phyloP scores from a whole-genome alignment of 345 rosid species.

The Eucalyptus cloeziana region DNA sequence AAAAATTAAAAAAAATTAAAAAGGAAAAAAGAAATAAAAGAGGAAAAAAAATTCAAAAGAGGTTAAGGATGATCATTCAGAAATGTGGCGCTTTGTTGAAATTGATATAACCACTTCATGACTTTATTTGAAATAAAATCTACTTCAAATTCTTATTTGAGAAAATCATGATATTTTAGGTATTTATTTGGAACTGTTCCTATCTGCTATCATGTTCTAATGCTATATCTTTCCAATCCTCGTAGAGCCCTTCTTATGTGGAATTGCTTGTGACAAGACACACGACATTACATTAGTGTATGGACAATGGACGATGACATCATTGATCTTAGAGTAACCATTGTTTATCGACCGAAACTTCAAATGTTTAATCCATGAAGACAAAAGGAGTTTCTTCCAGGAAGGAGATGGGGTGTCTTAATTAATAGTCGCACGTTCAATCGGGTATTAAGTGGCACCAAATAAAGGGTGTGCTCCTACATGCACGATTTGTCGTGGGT shows the following conservation, averaged over 20 bases:
- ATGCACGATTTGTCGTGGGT: background rate
- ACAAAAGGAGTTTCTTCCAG: background rate
- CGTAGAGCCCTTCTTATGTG: background rate
- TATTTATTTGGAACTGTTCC: background rate
- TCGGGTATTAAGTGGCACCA: background rate
- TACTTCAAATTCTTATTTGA: no score
- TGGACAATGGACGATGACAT: background rate
- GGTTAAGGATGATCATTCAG: accelerated
- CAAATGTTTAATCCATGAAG: background rate
- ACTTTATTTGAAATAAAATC: no score
- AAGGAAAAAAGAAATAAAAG: no score
- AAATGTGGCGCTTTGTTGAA: no score
- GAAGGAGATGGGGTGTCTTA: background rate
- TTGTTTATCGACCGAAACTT: background rate
- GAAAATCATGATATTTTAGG: no score
- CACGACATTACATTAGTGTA: background rate
- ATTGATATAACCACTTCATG: no score
- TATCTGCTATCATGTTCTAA: background rate
- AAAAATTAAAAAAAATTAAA: no score
- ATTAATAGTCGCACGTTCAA: background rate
- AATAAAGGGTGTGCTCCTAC: background rate
- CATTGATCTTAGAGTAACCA: background rate
- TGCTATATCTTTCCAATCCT: background rate
- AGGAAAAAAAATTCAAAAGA: no score
- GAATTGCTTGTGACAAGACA: background rate